Conservation (phyloP, 208 protist species). For the Porcisia hertigi region DNA sequence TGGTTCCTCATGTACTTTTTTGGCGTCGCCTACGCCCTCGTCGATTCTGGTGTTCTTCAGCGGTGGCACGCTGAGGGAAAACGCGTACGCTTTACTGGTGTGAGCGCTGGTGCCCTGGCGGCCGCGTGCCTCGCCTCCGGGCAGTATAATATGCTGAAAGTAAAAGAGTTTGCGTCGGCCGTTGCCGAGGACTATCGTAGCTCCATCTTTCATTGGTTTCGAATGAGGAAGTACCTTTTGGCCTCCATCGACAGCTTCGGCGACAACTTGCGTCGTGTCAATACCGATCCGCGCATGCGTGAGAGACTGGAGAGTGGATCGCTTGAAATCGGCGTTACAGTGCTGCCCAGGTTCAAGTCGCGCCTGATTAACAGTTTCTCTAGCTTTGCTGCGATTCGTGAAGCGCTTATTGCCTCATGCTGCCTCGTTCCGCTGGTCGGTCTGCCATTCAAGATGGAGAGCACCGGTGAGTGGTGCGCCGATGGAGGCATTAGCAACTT, state of each 20-base stretch:
- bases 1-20: slow-evolving; percentile 88
- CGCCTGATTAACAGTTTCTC: slow-evolving; percentile 48
- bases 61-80: slow-evolving; percentile 48
- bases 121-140: slow-evolving; percentile 51
- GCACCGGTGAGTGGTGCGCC: slow-evolving; percentile 70
- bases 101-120: slow-evolving; percentile 59
- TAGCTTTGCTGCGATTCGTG: slow-evolving; percentile 47
- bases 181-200: slow-evolving; percentile 48
- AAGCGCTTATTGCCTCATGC: slow-evolving; percentile 68
- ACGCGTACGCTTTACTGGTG: slow-evolving; percentile 64
- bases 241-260: slow-evolving; percentile 48
- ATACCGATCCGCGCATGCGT: slow-evolving; percentile 33
- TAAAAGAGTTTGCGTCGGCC: slow-evolving; percentile 38
- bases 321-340: slow-evolving; percentile 72
- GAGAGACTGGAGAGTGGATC: slow-evolving; percentile 44
- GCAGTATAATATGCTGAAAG: slow-evolving; percentile 42
- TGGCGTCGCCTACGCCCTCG: slow-evolving; percentile 69
- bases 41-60: slow-evolving; percentile 62
- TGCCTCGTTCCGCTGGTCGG: slow-evolving; percentile 74
- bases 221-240: slow-evolving; percentile 46
- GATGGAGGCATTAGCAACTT: slow-evolving; percentile 75
- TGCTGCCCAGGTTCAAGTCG: slow-evolving; percentile 49
- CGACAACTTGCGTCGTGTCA: slow-evolving; percentile 36
- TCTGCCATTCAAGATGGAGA: slow-evolving; percentile 62
- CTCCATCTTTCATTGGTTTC: slow-evolving; percentile 49